Evolutionary conservation across 441 rosid species (phyloP), one percentile per base, ranked within the genome.

Genomic region (Euphorbia celastroides): DNA sequence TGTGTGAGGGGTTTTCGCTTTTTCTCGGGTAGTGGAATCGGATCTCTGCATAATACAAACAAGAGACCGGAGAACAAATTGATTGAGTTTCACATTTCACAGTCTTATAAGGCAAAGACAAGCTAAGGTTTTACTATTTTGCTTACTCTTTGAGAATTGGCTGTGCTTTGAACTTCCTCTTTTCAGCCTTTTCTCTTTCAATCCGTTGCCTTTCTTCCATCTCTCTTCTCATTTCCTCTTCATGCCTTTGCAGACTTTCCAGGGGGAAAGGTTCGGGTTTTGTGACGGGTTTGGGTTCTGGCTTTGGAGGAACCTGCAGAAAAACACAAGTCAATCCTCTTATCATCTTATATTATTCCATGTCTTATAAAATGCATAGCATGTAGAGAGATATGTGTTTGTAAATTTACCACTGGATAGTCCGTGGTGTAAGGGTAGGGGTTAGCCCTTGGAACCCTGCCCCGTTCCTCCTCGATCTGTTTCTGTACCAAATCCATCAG

Each of bases 351-450:
- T 22, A 52, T n/a, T n/a, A n/a, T 20, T 52, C 10, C 57, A 22
- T 20, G 11, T 30, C 34, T 57, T 30, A 5, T 27, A 38, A 23
- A 12, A 17, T 61, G 57, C 10, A 19, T 51, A n/a, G 12, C 12
- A 52, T 3, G n/a, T 46, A 36, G 54, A n/a, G n/a, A n/a, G n/a
- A 11, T 2, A 54, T 20, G 42, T 20, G 27, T 52, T 52, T 30
- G 61, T 10, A 48, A 57, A 42, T 60, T 20, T 91, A 93, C 99
- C 98, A 92, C 94, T 7, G 98, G 98, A 74, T 80, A 95, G 64
- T 94, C 99, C 7, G 99, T 92, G 14, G 98, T 90, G 70, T 88
- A 95, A 34, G 99, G 99, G 77, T 92, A 92, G 51, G 99, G 99
- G 56, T 65, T 83, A 46, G 97, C 96, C 81, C 83, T 90, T 32